Evolutionary conservation across 345 rosid genomes (phyloP).

Genomic region (Populus nigra): DNA sequence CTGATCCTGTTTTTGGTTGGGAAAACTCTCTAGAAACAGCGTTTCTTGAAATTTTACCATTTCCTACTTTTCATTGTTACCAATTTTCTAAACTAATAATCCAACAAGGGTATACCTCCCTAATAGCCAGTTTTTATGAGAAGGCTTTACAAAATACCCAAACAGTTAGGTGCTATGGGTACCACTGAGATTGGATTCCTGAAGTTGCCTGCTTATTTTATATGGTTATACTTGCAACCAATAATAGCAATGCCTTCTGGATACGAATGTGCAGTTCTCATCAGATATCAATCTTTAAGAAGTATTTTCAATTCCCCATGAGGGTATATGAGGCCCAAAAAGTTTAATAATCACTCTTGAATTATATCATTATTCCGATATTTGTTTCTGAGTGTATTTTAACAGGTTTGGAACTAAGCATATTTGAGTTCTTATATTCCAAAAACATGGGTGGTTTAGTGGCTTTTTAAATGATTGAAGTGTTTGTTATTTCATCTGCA

Average conservation of each 20-base stretch:
- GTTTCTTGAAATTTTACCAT: not conserved
- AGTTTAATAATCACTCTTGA: not conserved
- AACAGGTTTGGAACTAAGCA: not conserved
- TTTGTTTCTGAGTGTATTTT: not conserved
- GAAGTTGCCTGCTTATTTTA: not conserved
- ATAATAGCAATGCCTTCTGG: not conserved
- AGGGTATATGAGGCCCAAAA: not conserved
- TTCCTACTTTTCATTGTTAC: not conserved
- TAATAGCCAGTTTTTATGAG: not conserved
- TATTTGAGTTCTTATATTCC: not conserved
- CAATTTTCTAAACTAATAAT: not conserved
- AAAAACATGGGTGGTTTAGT: not conserved
- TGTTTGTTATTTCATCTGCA: constrained; percentile 39
- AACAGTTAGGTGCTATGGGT: not conserved
- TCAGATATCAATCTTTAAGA: not conserved
- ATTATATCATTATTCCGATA: not conserved
- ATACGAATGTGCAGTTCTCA: not conserved
- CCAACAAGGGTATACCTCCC: not conserved
- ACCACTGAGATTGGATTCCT: not conserved
- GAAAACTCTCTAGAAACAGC: not conserved
- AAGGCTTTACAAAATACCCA: not conserved
- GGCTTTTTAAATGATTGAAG: constrained; percentile 12
- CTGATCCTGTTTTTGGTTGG: not conserved
- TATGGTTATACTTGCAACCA: not conserved
- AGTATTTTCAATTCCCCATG: not conserved